Evolutionary conservation across 306 rosid species (phyloP).

Genomic region (Nissolia schottii): DNA sequence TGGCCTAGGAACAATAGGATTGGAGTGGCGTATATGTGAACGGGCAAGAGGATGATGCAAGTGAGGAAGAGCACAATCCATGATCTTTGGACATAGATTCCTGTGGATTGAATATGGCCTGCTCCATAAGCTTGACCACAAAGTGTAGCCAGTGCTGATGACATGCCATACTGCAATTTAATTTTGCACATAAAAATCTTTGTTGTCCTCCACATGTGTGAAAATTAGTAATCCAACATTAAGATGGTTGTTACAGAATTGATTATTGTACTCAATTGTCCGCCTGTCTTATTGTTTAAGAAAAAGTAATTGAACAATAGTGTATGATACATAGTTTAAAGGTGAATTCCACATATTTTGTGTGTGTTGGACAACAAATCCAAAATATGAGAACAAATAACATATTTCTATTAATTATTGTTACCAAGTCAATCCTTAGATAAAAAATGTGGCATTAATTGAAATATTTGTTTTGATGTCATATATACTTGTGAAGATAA

Average conservation of each 20-base stretch:
- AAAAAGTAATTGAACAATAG: too few relatives aligned
- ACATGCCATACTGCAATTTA: slow-evolving; percentile 64
- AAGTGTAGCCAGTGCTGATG: slow-evolving; percentile 57
- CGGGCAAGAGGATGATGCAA: slow-evolving; percentile 6
- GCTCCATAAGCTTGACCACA: slow-evolving; percentile 92
- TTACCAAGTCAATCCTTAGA: not conserved
- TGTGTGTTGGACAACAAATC: too few relatives aligned
- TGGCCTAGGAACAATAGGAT: slow-evolving; percentile 61
- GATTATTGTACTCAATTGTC: too few relatives aligned
- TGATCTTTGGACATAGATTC: slow-evolving; percentile 70
- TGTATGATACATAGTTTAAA: too few relatives aligned
- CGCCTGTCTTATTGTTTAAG: too few relatives aligned
- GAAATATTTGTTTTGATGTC: too few relatives aligned
- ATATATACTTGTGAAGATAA: too few relatives aligned
- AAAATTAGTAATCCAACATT: not conserved
- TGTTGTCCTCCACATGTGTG: not conserved
- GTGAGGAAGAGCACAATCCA: slow-evolving; percentile 43
- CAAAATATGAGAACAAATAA: too few relatives aligned
- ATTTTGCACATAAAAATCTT: not conserved
- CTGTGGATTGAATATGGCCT: slow-evolving; percentile 49
- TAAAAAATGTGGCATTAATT: too few relatives aligned
- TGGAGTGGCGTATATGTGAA: slow-evolving; percentile 45
- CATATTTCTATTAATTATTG: too few relatives aligned
- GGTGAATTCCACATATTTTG: too few relatives aligned
- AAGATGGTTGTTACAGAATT: not conserved